Evolutionary conservation across 2,329 filamentous ascomycete species (phyloP), one percentile per base, ranked within the genome.

Genomic region (Colletotrichum sp.): DNA sequence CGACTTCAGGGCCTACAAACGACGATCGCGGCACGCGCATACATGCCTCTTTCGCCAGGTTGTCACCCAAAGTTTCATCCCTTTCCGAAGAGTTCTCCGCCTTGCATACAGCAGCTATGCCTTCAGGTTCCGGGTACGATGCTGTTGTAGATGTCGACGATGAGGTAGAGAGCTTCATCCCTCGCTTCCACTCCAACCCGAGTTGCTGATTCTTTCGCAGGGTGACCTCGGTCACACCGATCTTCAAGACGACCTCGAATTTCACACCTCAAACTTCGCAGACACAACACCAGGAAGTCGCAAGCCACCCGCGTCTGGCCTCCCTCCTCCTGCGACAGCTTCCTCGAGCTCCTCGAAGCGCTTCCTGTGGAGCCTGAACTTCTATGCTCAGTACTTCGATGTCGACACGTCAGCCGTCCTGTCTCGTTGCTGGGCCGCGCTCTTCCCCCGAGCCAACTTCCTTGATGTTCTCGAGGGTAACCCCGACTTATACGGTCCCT

Each of bases 331-430:
- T 3, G 91, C 83, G 15, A 93, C 92, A 22, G 87, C 91, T 4
- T 85, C 87, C 25, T 83, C 80, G 2, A 80, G 85, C 22, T 81
- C 83, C 15, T 90, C 91, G 77, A 99, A 99, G 87, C 95, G 95
- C 82, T 96, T 94, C 88, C 94, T 99, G 78, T 99, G 97, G 97
- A 93, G 93, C 62, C 89, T 99, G 78, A 92, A 93, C 74, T 99
- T 98, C 89, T 99, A 99, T 88, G 93, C 96, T 72, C 97, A 98
- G 87, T 99, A 97, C 91, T 99, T 99, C 87, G 97, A 99, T 83
- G 96, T 99, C 78, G 97, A 99, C 87, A 99, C 97, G 2, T 93
- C 92, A 76, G 95, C 97, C 69, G 96, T 99, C 25, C 88, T 98
- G 72, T 90, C 93, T 82, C 94, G 97, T 79, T 99, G 97, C 86